Conservation (phyloP, 257 asterid species). For the Cinchona pubescens region DNA sequence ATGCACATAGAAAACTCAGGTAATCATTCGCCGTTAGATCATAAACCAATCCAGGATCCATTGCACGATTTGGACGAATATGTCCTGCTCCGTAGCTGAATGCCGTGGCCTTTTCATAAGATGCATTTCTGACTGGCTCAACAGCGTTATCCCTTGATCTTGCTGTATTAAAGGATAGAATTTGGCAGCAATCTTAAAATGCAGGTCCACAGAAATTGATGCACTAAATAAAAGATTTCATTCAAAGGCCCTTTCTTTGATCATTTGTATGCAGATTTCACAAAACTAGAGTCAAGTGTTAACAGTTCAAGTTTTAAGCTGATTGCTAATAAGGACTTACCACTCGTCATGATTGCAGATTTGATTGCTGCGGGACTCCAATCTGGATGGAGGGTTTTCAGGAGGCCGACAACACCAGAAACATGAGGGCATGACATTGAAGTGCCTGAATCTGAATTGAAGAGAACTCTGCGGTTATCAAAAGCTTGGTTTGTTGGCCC, state of each 20-base stretch:
- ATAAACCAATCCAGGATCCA: slow-evolving; percentile 90
- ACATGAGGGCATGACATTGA: slow-evolving; percentile 97
- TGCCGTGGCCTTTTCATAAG: slow-evolving; percentile 56
- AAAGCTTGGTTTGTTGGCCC: slow-evolving; percentile 66
- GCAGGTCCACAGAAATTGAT: neutral
- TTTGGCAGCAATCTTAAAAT: neutral
- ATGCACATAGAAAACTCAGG: slow-evolving; percentile 59
- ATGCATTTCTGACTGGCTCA: slow-evolving; percentile 54
- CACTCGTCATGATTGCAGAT: slow-evolving; percentile 83
- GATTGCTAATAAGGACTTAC: slow-evolving; percentile 24
- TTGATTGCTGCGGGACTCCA: slow-evolving; percentile 98
- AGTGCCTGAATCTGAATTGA: slow-evolving; percentile 75
- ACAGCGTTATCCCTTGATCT: slow-evolving; percentile 53
- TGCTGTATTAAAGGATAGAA: slow-evolving; percentile 48
- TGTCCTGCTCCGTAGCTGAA: slow-evolving; percentile 92
- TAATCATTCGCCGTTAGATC: slow-evolving; percentile 54
- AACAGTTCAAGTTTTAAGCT: slow-evolving; percentile 28
- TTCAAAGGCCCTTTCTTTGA: neutral
- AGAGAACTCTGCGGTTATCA: slow-evolving; percentile 55
- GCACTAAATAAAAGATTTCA: neutral
- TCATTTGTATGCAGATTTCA: neutral
- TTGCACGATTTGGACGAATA: slow-evolving; percentile 78
- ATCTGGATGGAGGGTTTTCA: slow-evolving; percentile 69
- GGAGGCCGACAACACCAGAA: slow-evolving; percentile 80
- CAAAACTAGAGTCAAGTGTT: slow-evolving; percentile 19